Evolutionary conservation across 2,329 filamentous ascomycete genomes (phyloP).

Genomic region (Grosmannia serpens): DNA sequence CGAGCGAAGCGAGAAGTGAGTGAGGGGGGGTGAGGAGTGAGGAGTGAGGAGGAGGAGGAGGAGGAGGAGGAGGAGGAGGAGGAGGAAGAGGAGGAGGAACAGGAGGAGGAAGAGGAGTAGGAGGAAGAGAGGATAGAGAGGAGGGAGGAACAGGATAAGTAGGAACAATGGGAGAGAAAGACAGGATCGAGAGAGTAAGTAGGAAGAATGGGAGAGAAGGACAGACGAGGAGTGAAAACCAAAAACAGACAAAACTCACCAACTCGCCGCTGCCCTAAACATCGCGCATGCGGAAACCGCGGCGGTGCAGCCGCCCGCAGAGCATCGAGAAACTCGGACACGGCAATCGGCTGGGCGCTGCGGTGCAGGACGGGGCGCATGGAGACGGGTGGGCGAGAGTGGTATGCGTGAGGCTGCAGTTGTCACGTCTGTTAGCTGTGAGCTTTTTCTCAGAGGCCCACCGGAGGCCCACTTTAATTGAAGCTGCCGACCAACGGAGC

Average conservation of each 20-base stretch:
- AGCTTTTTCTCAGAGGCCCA: background rate
- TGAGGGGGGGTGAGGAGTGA: too few species aligned
- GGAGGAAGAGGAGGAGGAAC: too few species aligned
- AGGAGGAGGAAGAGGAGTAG: too few species aligned
- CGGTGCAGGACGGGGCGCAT: slow-evolving; percentile 25
- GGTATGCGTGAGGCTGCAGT: background rate
- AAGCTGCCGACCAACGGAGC: background rate
- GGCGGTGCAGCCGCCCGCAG: slow-evolving; percentile 37
- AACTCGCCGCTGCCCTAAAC: slow-evolving; percentile 25
- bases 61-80: too few species aligned
- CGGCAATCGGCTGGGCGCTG: slow-evolving; percentile 25
- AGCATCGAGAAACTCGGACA: slow-evolving; percentile 34
- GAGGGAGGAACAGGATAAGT: background rate
- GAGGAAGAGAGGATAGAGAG: background rate
- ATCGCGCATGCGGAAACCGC: slow-evolving; percentile 32
- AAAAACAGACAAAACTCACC: slow-evolving; percentile 22
- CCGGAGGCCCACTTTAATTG: background rate
- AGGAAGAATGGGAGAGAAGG: background rate
- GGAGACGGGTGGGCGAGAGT: background rate
- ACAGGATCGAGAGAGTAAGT: background rate
- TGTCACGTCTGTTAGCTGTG: background rate
- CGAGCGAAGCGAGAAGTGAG: background rate
- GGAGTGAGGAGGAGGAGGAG: too few species aligned
- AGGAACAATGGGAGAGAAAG: background rate
- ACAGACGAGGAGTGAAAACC: background rate